These are phyloP conservation scores for Musa schizocarpa DNA, from an alignment of 176 grass and related monocot genomes.

Conservation along the genomic window DNA sequence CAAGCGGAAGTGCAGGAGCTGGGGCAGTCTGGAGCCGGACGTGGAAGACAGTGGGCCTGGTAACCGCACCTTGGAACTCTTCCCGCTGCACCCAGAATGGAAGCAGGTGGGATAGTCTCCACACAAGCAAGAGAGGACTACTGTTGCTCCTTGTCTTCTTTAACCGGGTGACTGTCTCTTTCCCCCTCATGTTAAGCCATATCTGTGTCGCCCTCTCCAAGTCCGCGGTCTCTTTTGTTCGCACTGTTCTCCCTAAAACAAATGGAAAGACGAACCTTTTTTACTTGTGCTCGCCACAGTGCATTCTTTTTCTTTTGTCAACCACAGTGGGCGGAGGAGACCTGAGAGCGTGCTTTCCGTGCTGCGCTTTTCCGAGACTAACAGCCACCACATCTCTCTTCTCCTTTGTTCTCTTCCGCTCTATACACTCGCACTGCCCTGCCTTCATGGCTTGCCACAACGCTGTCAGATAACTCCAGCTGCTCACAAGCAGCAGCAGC, in stretches of 20 bases:
- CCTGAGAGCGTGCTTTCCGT: conserved; percentile 18
- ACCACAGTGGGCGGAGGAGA: conserved; percentile 11
- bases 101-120: conserved; percentile 19
- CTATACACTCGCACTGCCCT: not conserved
- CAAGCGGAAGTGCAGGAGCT: conserved; percentile 43
- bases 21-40: conserved; percentile 15
- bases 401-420: no score
- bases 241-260: no score
- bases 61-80: conserved; percentile 62
- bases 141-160: conserved; percentile 6
- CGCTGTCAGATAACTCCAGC: not conserved
- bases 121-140: not conserved
- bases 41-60: conserved; percentile 12
- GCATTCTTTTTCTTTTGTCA: not conserved
- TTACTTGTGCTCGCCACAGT: not conserved
- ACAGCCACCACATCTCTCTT: not conserved
- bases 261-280: not conserved
- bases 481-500: no score
- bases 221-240: no score
- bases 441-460: not conserved
- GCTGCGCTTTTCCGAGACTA: conserved; percentile 62
- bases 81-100: conserved; percentile 68
- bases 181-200: not conserved
- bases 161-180: not conserved
- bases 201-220: not conserved